A percentile compares a stretch with the other conserved stretches of the same genome.
Conservation (phyloP, 768 basidiomycete genomes). For the Erythrobasidium yunnanense region DNA sequence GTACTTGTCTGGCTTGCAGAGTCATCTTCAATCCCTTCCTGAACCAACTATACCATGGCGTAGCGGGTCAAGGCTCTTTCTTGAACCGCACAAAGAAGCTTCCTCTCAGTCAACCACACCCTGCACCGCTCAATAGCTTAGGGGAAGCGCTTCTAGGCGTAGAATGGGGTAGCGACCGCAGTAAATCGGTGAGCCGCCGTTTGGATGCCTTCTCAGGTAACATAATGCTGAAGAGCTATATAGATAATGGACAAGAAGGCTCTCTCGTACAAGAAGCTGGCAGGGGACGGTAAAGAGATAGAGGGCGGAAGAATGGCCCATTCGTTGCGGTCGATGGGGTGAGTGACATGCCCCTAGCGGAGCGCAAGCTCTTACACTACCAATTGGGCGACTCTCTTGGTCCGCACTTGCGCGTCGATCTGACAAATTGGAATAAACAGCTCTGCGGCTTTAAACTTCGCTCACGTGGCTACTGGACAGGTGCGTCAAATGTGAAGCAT, state of each 20-base stretch:
- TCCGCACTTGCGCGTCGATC: too few species aligned
- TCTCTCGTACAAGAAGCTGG: constrained; percentile 59
- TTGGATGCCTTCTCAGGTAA: constrained; percentile 44
- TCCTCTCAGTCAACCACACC: constrained; percentile 49
- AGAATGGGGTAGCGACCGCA: constrained; percentile 61
- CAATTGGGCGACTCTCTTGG: too few species aligned
- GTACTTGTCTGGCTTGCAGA: constrained; percentile 4
- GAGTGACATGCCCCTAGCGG: too few species aligned
- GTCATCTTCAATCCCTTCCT: constrained; percentile 91
- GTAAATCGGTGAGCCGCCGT: constrained; percentile 35
- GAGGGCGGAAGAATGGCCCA: constrained; percentile 72
- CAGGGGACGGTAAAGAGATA: constrained; percentile 57
- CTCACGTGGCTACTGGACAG: constrained; percentile 75
- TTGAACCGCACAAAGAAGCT: constrained; percentile 53
- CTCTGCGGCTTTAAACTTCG: constrained; percentile 63
- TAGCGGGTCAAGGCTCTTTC: constrained; percentile 68
- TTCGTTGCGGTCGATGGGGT: constrained; percentile 69
- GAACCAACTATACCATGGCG: constrained; percentile 69
- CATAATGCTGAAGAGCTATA: constrained; percentile 47
- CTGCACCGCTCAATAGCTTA: constrained; percentile 54
- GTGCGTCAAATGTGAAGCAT: constrained; percentile 49
- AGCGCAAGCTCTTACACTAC: too few species aligned
- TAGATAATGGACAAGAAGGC: constrained; percentile 36
- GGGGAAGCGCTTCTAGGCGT: constrained; percentile 64
- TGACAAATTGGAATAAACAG: too few species aligned